Conservation (phyloP, 352 stramenopile species). For the Pythium periplocum region DNA sequence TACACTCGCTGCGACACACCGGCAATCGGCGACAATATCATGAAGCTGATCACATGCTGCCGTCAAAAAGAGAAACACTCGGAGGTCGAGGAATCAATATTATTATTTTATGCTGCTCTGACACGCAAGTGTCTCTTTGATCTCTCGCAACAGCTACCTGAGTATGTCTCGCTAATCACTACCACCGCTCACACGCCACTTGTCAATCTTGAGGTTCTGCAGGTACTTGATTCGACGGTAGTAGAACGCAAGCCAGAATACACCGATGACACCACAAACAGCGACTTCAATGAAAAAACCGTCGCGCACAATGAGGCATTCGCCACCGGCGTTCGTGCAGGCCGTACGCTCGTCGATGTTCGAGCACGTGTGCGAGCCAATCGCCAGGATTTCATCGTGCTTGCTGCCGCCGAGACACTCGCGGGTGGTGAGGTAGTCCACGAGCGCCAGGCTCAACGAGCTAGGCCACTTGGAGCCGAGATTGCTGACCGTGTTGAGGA, state of each 20-base stretch:
- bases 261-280: conserved; percentile 59
- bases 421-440: conserved; percentile 76
- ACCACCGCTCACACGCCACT: conserved; percentile 53
- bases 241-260: conserved; percentile 68
- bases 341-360: conserved; percentile 55
- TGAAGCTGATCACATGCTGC: neutral
- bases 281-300: conserved; percentile 79
- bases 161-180: conserved; percentile 8
- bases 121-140: neutral
- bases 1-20: conserved; percentile 24
- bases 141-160: neutral
- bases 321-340: conserved; percentile 49
- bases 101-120: no score
- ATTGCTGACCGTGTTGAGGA: conserved; percentile 99
- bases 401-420: conserved; percentile 68
- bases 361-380: conserved; percentile 75
- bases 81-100: no score
- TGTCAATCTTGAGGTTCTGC: conserved; percentile 80
- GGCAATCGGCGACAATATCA: conserved; percentile 14
- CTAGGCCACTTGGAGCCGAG: conserved; percentile 94
- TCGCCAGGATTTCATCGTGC: conserved; percentile 66
- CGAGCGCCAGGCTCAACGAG: conserved; percentile 76
- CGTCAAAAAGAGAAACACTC: no score
- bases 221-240: conserved; percentile 61
- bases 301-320: conserved; percentile 74